Conservation (phyloP, 768 basidiomycete genomes). For the Tulasnella sp. region DNA sequence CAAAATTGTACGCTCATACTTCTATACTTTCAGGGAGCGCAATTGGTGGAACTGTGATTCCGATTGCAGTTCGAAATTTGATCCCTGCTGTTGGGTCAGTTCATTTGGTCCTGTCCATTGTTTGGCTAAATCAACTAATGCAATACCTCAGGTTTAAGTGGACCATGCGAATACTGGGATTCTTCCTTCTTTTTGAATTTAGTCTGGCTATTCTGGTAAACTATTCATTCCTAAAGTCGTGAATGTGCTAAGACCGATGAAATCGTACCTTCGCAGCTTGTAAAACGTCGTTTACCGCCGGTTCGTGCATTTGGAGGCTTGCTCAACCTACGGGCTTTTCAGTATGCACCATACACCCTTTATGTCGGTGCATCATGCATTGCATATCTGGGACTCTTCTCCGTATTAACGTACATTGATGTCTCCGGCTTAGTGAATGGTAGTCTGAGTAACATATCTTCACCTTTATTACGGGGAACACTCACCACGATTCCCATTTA, state of each 20-base stretch:
- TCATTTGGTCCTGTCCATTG: not conserved
- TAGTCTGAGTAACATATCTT: too few species aligned
- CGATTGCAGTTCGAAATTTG: conserved; percentile 17
- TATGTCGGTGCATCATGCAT: conserved; percentile 47
- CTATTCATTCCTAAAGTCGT: not conserved
- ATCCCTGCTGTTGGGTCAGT: conserved; percentile 18
- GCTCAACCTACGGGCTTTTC: conserved; percentile 42
- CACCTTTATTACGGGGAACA: too few species aligned
- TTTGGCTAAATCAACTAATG: not conserved
- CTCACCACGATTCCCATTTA: too few species aligned
- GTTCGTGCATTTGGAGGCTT: conserved; percentile 42
- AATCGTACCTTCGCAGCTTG: conserved; percentile 8
- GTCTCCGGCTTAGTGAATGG: conserved; percentile 11
- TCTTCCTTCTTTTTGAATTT: conserved; percentile 43
- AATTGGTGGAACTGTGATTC: conserved; percentile 17
- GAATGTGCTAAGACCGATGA: not conserved
- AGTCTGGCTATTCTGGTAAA: conserved; percentile 42
- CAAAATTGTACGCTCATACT: not conserved
- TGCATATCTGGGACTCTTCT: conserved; percentile 40
- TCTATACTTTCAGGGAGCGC: not conserved
- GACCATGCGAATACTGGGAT: conserved; percentile 60
- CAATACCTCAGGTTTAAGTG: conserved; percentile 45
- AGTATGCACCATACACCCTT: conserved; percentile 37
- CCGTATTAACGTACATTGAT: conserved; percentile 20
- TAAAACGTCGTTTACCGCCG: conserved; percentile 42